These are phyloP conservation scores for Microcyclosporella mali DNA, from an alignment of 2,329 filamentous ascomycete genomes.

Conservation along the genomic window DNA sequence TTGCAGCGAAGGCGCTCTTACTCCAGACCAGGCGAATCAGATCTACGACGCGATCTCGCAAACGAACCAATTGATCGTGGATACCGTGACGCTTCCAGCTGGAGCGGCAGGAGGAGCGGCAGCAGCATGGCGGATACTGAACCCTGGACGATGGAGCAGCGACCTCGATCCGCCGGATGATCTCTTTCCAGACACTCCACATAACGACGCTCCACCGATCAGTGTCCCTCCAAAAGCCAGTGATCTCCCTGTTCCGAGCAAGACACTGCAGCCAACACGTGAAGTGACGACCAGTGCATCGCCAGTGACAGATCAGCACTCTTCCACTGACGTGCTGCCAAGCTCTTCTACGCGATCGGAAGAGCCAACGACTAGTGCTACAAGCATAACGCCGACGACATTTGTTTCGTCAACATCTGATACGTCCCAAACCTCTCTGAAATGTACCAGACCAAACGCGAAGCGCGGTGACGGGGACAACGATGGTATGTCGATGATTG, in stretches of 20 bases:
- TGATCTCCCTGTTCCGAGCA: neutral
- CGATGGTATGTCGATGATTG: no score
- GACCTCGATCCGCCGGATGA: neutral
- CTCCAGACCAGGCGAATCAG: conserved; percentile 1
- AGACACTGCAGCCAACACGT: neutral
- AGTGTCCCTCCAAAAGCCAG: neutral
- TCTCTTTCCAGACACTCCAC: neutral
- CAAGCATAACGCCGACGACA: no score
- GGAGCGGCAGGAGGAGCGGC: neutral
- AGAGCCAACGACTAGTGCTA: no score
- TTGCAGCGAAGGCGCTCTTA: neutral
- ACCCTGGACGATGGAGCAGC: neutral
- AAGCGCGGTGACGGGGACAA: no score
- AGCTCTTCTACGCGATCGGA: no score
- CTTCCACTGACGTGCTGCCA: no score
- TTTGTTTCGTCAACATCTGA: no score
- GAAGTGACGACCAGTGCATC: neutral
- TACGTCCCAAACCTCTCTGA: no score
- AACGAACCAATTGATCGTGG: neutral
- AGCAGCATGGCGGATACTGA: neutral
- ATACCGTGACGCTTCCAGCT: neutral
- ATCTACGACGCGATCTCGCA: conserved; percentile 1
- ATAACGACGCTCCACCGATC: no score
- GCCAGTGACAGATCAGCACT: neutral
- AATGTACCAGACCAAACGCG: no score